Percentiles rank a stretch among this genome's conserved stretches.
Conservation (phyloP, 2,329 filamentous ascomycete genomes). For the Chaetomium sp. region DNA sequence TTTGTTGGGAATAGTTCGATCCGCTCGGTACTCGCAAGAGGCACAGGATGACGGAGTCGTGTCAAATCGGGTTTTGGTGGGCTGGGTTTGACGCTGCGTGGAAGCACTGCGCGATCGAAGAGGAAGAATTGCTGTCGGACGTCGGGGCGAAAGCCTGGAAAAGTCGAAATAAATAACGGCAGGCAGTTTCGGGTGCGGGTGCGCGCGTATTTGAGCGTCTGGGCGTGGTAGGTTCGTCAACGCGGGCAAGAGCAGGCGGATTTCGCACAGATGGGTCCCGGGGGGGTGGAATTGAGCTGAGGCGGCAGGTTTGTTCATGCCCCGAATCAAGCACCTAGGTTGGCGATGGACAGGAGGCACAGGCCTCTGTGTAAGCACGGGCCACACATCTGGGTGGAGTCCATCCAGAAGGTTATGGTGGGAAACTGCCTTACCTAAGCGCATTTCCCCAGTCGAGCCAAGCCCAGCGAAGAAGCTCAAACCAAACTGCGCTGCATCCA, state of each 20-base stretch:
- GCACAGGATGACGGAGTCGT: not conserved
- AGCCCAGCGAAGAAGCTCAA: not conserved
- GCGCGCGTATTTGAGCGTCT: not conserved
- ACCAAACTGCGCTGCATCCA: not conserved
- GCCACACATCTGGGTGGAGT: not conserved
- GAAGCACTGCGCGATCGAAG: too few species aligned
- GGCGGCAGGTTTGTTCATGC: conserved; percentile 12
- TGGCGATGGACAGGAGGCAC: conserved; percentile 6
- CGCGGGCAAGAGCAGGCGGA: not conserved
- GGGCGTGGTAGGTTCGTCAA: not conserved
- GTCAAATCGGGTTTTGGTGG: not conserved
- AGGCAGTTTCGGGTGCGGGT: too few species aligned
- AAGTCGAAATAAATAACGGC: not conserved
- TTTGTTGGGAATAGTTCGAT: not conserved
- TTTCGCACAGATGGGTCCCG: not conserved
- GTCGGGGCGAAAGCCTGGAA: not conserved
- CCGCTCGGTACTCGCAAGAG: conserved; percentile 4
- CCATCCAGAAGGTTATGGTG: too few species aligned
- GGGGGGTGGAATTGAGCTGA: conserved; percentile 1
- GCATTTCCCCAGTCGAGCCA: conserved; percentile 3
- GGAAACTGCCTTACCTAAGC: conserved; percentile 10
- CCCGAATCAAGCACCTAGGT: conserved; percentile 3
- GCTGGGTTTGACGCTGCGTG: not conserved
- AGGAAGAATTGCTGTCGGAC: not conserved
- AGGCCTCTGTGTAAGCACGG: conserved; percentile 6